A percentile compares a stretch with the other conserved stretches of the same genome.
Evolutionary conservation across 371 early-diverging fungal genomes (phyloP).

Genomic region (Mucor irregularis): DNA sequence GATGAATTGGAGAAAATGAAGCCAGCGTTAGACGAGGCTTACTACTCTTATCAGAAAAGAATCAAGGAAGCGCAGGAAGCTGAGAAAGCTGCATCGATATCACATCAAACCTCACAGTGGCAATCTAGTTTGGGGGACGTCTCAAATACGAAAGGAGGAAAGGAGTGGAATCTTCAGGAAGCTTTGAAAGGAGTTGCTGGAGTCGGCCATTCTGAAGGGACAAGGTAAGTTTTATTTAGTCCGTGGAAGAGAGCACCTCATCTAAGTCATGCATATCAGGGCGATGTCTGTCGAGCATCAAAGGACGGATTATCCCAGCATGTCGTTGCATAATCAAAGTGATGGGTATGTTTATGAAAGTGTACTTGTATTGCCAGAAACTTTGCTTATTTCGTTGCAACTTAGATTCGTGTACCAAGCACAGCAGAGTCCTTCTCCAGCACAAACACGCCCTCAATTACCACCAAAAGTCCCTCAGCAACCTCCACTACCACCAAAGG

Average conservation of each 20-base stretch:
- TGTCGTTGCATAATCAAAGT: conserved; percentile 29
- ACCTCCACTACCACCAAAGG: conserved; percentile 40
- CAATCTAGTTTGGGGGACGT: background rate
- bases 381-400: background rate
- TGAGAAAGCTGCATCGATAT: conserved; percentile 2
- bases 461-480: conserved; percentile 18
- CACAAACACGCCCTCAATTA: conserved; percentile 21
- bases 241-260: too few relatives aligned
- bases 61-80: conserved; percentile 3
- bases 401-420: conserved; percentile 21
- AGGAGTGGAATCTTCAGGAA: conserved; percentile 47
- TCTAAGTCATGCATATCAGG: too few relatives aligned
- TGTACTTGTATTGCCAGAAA: background rate
- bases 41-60: conserved; percentile 21
- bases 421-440: conserved; percentile 10
- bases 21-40: conserved; percentile 31
- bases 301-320: conserved; percentile 26
- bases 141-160: background rate
- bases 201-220: conserved; percentile 19
- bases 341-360: conserved; percentile 24
- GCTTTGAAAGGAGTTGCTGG: conserved; percentile 45
- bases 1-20: conserved; percentile 50
- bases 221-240: background rate
- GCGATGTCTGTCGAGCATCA: too few relatives aligned
- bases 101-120: conserved; percentile 1